phyloP scores from a whole-genome alignment of 495 filamentous ascomycete genomes.

The Tuber microsphaerosporum region DNA sequence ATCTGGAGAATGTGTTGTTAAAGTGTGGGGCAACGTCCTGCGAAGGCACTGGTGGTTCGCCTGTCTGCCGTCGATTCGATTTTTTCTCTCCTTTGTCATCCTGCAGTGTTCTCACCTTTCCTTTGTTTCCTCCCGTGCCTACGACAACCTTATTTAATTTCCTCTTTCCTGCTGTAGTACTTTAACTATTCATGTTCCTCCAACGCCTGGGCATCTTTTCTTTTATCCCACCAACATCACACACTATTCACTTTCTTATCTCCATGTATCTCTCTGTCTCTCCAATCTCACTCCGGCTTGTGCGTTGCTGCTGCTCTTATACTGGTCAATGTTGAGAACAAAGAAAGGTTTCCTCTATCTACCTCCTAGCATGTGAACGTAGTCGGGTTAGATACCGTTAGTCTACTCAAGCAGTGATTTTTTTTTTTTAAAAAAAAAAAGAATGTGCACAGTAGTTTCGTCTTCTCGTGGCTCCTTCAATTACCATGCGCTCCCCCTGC shows the following conservation, averaged over 20 bases:
- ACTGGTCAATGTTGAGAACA: not conserved
- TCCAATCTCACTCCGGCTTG: conserved; percentile 12
- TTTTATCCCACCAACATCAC: conserved; percentile 41
- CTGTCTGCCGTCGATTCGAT: conserved; percentile 11
- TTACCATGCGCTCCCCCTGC: not conserved
- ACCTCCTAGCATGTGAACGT: not conserved
- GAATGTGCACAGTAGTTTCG: not conserved
- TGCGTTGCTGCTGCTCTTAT: conserved; percentile 6
- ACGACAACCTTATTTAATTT: conserved; percentile 38
- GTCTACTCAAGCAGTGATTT: not conserved
- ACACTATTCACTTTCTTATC: conserved; percentile 47
- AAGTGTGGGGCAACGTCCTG: conserved; percentile 8
- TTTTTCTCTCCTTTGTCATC: conserved; percentile 27
- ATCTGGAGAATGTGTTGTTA: conserved; percentile 20
- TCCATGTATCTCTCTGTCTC: conserved; percentile 38
- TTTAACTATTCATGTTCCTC: conserved; percentile 23
- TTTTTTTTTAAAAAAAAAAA: not conserved
- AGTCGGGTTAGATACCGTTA: not conserved
- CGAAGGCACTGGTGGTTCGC: conserved; percentile 11
- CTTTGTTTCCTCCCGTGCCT: conserved; percentile 43
- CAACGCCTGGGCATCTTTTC: conserved; percentile 22
- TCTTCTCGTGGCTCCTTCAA: not conserved
- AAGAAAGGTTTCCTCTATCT: not conserved
- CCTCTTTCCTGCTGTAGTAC: conserved; percentile 38
- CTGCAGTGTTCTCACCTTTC: conserved; percentile 39